These are phyloP conservation scores for Thermothelomyces thermophilus DNA, from an alignment of 2,329 filamentous ascomycete species.

Conservation along the genomic window DNA sequence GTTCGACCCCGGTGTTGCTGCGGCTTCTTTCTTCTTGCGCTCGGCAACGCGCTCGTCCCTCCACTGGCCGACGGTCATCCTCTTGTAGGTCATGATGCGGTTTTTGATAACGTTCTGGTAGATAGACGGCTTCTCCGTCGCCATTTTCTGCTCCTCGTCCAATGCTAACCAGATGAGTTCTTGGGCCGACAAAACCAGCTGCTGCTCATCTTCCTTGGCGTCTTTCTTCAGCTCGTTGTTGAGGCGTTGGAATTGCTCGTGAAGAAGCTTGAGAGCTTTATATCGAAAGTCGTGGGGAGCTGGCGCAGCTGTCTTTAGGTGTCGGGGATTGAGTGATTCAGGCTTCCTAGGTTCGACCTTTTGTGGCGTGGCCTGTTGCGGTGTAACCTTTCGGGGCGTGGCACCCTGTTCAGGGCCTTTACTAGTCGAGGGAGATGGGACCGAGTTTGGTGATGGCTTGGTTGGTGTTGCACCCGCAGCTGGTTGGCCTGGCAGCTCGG, in stretches of 20 bases:
- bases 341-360: conserved; percentile 28
- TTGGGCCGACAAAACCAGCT: conserved; percentile 56
- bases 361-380: conserved; percentile 11
- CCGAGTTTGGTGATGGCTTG: conserved; percentile 1
- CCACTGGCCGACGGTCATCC: conserved; percentile 69
- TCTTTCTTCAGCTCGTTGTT: conserved; percentile 56
- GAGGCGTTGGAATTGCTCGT: conserved; percentile 59
- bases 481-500: conserved; percentile 1
- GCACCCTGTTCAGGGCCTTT: neutral
- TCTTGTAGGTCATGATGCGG: conserved; percentile 66
- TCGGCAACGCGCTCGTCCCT: conserved; percentile 46
- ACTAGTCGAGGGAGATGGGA: conserved; percentile 6
- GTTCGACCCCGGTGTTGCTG: neutral
- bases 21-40: conserved; percentile 24
- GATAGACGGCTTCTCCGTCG: conserved; percentile 58
- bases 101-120: conserved; percentile 84
- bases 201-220: conserved; percentile 40
- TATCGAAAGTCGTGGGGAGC: conserved; percentile 50
- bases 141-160: conserved; percentile 72
- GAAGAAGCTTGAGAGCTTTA: conserved; percentile 55
- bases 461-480: conserved; percentile 1
- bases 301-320: conserved; percentile 50
- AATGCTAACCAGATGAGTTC: conserved; percentile 62
- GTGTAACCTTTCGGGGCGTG: conserved; percentile 2
- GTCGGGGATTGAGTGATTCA: conserved; percentile 61